Percentiles rank a stretch among this genome's conserved stretches.
Conservation (phyloP, 2,329 filamentous ascomycete species). For the Pseudocercospora fuligena region DNA sequence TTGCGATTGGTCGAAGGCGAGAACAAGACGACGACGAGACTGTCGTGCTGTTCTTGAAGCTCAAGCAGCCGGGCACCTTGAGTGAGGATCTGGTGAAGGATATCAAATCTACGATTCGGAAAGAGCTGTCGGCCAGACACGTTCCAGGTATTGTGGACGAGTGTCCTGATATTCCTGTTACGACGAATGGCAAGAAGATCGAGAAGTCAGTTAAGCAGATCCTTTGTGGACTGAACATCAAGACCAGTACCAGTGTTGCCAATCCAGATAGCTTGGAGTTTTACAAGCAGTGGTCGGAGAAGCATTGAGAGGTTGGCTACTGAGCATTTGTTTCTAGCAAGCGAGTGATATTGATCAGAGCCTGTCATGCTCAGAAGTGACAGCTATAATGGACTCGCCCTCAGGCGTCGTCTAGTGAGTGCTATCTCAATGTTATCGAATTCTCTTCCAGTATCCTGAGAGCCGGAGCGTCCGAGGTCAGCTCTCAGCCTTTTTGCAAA, state of each 20-base stretch:
- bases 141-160: slow-evolving; percentile 83
- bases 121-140: slow-evolving; percentile 84
- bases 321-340: not conserved
- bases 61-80: slow-evolving; percentile 65
- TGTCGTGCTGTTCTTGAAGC: slow-evolving; percentile 86
- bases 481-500: no score
- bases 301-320: slow-evolving; percentile 44
- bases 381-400: not conserved
- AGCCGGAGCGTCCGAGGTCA: no score
- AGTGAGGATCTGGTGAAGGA: slow-evolving; percentile 62
- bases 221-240: slow-evolving; percentile 81
- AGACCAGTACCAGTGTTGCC: slow-evolving; percentile 90
- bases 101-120: slow-evolving; percentile 72
- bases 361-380: not conserved
- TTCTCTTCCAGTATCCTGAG: no score
- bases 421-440: no score
- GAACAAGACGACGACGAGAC: slow-evolving; percentile 78
- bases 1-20: slow-evolving; percentile 80
- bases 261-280: slow-evolving; percentile 87
- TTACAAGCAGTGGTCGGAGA: slow-evolving; percentile 77
- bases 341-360: not conserved
- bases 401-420: no score
- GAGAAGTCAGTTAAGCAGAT: slow-evolving; percentile 98
- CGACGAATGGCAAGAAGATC: slow-evolving; percentile 96
- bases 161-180: slow-evolving; percentile 86